Conservation (phyloP, 2,329 filamentous ascomycete species). For the Paracoccidioides brasiliensis region DNA sequence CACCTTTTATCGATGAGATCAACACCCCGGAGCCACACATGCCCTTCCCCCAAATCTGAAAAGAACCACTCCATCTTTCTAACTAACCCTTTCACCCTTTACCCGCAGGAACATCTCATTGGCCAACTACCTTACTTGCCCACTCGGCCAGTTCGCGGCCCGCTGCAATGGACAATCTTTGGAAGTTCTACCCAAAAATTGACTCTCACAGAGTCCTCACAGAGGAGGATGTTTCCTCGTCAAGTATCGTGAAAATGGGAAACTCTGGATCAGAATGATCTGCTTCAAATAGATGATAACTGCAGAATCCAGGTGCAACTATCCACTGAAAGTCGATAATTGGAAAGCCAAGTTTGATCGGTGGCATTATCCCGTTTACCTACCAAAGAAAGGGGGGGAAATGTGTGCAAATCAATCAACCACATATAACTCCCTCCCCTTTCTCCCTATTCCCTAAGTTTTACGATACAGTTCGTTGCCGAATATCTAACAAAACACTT, state of each 20-base stretch:
- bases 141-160: too few species aligned
- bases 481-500: too few species aligned
- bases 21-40: background rate
- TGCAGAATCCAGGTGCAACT: background rate
- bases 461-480: too few species aligned
- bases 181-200: background rate
- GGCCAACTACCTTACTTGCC: too few species aligned
- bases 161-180: background rate
- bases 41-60: background rate
- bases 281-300: background rate
- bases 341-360: background rate
- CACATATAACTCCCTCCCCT: too few species aligned
- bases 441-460: too few species aligned
- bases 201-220: background rate
- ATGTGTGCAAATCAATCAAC: too few species aligned
- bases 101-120: background rate
- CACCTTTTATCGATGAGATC: background rate
- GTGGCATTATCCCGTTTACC: background rate
- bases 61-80: background rate
- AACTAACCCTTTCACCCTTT: background rate
- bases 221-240: background rate
- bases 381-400: background rate
- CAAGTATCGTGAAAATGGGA: background rate
- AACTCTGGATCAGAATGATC: background rate
- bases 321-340: background rate